Percentiles rank a stretch among this genome's conserved stretches.
These are phyloP conservation scores for Furcasterigmium furcatum DNA, from an alignment of 2,329 filamentous ascomycete species.

Conservation along the genomic window DNA sequence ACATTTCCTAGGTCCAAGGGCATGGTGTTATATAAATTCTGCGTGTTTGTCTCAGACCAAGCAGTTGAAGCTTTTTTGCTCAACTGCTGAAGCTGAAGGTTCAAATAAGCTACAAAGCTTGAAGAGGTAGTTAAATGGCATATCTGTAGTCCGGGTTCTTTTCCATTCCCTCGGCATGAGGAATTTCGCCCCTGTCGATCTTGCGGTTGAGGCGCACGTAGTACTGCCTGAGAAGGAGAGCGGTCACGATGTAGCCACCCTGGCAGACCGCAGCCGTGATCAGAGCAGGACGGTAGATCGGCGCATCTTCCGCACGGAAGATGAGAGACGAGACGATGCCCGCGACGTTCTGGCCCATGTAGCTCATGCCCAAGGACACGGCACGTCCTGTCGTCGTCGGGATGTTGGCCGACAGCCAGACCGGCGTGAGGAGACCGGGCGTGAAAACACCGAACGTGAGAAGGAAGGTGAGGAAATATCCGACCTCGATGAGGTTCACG, in stretches of 20 bases:
- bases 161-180: neutral
- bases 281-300: constrained; percentile 64
- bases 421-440: constrained; percentile 9
- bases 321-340: constrained; percentile 68
- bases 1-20: too few species aligned
- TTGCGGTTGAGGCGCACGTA: constrained; percentile 2
- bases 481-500: constrained; percentile 41
- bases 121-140: neutral
- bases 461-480: constrained; percentile 20
- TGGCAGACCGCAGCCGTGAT: constrained; percentile 37
- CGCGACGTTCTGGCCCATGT: constrained; percentile 66
- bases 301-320: constrained; percentile 61
- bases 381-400: constrained; percentile 9
- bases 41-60: too few species aligned
- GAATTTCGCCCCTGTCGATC: neutral
- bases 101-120: too few species aligned
- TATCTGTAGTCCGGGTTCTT: neutral
- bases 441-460: constrained; percentile 18
- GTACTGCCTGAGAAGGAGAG: neutral
- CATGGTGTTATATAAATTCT: too few species aligned
- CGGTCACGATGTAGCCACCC: neutral
- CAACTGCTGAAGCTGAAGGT: too few species aligned
- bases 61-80: too few species aligned
- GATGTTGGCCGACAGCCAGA: constrained; percentile 8
- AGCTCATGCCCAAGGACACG: constrained; percentile 7